Percentiles rank a stretch among this genome's conserved stretches.
Conservation (phyloP, 306 rosid genomes). For the Quercus cerris region DNA sequence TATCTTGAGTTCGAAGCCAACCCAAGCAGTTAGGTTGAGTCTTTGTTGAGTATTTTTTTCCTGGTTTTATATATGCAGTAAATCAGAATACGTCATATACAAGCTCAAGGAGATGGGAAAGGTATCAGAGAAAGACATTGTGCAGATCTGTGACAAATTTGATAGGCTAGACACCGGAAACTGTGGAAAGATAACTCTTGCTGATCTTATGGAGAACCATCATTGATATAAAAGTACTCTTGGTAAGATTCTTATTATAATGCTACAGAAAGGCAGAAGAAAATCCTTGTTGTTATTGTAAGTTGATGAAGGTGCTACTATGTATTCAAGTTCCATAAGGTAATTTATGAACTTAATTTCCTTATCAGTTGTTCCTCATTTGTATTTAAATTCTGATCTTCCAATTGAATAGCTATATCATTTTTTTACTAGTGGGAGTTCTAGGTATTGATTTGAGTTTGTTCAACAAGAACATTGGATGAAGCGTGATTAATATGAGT, state of each 20-base stretch:
- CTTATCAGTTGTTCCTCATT: background rate
- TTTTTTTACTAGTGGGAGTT: background rate
- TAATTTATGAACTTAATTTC: constrained; percentile 1
- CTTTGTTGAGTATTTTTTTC: constrained; percentile 12
- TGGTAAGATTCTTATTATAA: background rate
- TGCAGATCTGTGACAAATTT: constrained; percentile 68
- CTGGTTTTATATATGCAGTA: constrained; percentile 50
- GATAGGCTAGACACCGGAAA: constrained; percentile 75
- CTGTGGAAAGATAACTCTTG: constrained; percentile 82
- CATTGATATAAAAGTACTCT: constrained; percentile 7
- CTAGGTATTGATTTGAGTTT: background rate
- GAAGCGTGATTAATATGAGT: constrained; percentile 5
- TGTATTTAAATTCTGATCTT: background rate
- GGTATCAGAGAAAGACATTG: constrained; percentile 75
- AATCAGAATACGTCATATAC: constrained; percentile 88
- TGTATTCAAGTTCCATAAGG: constrained; percentile 15
- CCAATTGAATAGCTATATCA: background rate
- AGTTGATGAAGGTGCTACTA: constrained; percentile 9
- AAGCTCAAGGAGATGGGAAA: constrained; percentile 97
- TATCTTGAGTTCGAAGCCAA: constrained; percentile 9
- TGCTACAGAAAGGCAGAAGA: background rate
- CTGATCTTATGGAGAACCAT: constrained; percentile 59
- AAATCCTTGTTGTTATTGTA: background rate
- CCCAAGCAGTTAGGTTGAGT: background rate
- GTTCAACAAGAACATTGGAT: background rate